Evolutionary conservation across 2,329 filamentous ascomycete genomes (phyloP), one percentile per base, ranked within the genome.

Genomic region (Scedosporium dehoogii): DNA sequence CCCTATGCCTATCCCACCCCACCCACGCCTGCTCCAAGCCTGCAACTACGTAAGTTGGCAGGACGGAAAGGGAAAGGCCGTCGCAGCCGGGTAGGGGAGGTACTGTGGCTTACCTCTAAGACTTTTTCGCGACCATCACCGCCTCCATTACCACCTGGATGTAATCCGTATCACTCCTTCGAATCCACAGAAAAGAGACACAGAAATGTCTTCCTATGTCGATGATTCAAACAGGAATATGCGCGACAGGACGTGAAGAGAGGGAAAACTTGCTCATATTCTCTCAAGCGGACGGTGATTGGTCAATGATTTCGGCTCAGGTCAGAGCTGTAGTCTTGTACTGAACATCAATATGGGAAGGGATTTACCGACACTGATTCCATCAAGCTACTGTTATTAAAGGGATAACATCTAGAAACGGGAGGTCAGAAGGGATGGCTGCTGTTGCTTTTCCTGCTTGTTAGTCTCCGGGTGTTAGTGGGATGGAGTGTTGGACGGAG

Each of bases 231-330:
- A 48, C 7, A n/a, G 18, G 16, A 48, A 48, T 16, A 48, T 48
- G 48, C 48, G 10, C 48, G 29, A 33, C 21, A 21, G 21, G 48
- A 53, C 27, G 21, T 4, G 27, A 25, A 21, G 48, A 21, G 21
- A 25, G 23, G 46, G 27, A 41, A 56, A 61, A 61, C 48, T 55
- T 61, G 59, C 59, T 61, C 59, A 61, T 61, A 61, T 61, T 61
- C 46, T 16, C 59, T 48, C 59, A 61, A 27, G 42, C 18, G 14
- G 21, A 27, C n/a, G 58, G 33, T 51, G 58, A 41, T 53, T 53
- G 48, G 48, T 25, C 21, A n/a, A 25, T 21, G 21, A 21, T 21
- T n/a, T 46, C 44, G 14, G 9, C 14, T 46, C 18, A 46, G 12
- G 16, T 46, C 16, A 46, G 44, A 18, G 44, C 44, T 46, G 44